These are phyloP conservation scores for Trametes maxima DNA, from an alignment of 768 basidiomycete species.

Conservation along the genomic window DNA sequence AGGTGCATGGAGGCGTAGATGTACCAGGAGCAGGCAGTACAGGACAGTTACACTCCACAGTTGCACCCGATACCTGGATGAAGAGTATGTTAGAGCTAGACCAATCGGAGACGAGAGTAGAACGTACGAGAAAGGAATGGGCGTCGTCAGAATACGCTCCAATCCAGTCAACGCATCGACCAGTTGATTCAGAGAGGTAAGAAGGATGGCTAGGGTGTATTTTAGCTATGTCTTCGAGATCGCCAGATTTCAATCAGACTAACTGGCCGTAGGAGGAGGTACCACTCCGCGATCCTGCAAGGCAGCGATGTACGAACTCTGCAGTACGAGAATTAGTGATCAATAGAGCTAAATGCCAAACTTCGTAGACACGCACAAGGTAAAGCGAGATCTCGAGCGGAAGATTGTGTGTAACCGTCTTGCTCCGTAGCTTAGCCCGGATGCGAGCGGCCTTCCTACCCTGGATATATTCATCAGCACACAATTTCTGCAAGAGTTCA, in stretches of 20 bases:
- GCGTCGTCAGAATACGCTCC: constrained; percentile 74
- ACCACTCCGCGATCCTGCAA: constrained; percentile 56
- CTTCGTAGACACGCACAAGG: constrained; percentile 43
- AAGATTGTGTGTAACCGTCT: constrained; percentile 54
- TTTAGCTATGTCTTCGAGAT: neutral
- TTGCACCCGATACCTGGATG: constrained; percentile 62
- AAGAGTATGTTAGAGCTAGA: neutral
- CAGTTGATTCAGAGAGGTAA: constrained; percentile 53
- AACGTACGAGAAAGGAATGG: constrained; percentile 72
- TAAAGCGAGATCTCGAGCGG: constrained; percentile 73
- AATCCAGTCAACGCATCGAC: constrained; percentile 69
- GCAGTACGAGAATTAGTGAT: constrained; percentile 15
- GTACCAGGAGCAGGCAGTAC: constrained; percentile 62
- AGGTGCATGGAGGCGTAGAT: constrained; percentile 18
- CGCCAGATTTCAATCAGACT: constrained; percentile 28
- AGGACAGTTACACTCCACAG: constrained; percentile 66
- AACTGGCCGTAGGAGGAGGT: constrained; percentile 66
- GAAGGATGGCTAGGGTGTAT: constrained; percentile 43
- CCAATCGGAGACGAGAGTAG: neutral
- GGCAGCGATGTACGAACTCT: constrained; percentile 70
- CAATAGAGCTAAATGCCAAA: neutral
- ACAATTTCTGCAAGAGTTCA: neutral
- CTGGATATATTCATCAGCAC: constrained; percentile 1
- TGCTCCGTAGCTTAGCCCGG: constrained; percentile 51
- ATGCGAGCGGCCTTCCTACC: constrained; percentile 64